Evolutionary conservation across 1,284 basidiomycete species (phyloP), one percentile per base, ranked within the genome.

Genomic region (Phaffia rhodozyma): DNA sequence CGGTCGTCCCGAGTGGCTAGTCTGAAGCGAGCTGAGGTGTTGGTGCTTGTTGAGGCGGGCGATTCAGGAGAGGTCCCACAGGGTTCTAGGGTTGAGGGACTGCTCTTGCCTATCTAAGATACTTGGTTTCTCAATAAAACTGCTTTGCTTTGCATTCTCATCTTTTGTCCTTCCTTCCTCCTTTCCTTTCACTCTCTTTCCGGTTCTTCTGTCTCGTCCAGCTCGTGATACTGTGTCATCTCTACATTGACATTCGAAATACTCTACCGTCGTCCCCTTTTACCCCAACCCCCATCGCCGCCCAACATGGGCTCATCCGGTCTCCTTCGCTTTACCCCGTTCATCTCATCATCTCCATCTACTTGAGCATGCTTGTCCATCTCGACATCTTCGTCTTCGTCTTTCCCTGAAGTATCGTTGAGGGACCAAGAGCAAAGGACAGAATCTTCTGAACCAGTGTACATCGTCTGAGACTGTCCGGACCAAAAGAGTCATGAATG

Each of bases 1-100:
- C 78, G 88, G 13, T 89, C 87, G 21, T 88, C 86, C 70, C 78
- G 87, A 20, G 84, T 86, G 1, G 85, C 85, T 1, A 89, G 87
- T 69, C 72, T 91, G 61, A 84, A 81, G 58, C 85, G 84, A 1
- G 87, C 87, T 21, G 90, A 91, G 71, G 88, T 84, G 1, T 75
- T 91, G 54, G 81, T 87, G 18, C 48, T 66, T 30, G 52, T 66
- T 34, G 55, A 61, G 51, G 63, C 59, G 16, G 47, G 57, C 20
- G n/a, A 43, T 16, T 7, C 38, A 43, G 38, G 38, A 43, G 38
- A 43, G 38, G 38, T 43, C 38, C 38, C 38, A 43, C 38, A 43
- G 13, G 38, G 38, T 43, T 43, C 38, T 43, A 7, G 38, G 38
- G 38, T 43, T 43, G 38, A 43, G 13, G 38, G 38, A 43, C 16